A percentile compares a stretch with the other conserved stretches of the same genome.
Evolutionary conservation across 2,329 filamentous ascomycete species (phyloP).

Genomic region (Nannizziopsis barbatae): DNA sequence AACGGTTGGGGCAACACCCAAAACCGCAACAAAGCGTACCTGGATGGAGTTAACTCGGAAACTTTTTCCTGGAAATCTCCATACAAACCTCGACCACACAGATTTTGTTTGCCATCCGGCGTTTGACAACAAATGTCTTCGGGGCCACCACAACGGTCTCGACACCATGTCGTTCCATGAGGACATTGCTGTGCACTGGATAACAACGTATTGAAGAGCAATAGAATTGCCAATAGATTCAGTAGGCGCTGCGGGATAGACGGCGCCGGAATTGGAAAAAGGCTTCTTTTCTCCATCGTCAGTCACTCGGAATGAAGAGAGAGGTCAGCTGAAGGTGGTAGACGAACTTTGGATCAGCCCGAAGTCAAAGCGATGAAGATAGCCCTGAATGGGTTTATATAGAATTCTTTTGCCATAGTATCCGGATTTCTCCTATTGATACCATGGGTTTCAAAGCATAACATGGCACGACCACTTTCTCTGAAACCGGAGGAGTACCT

Average conservation of each 20-base stretch:
- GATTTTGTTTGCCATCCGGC: slow-evolving; percentile 9
- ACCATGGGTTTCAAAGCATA: no score
- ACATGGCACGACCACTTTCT: no score
- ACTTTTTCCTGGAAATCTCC: neutral
- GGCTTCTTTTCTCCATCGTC: no score
- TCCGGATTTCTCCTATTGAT: no score
- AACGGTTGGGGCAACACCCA: slow-evolving; percentile 11
- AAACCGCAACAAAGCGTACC: slow-evolving; percentile 11
- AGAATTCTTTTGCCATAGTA: no score
- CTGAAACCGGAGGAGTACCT: no score
- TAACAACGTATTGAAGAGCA: neutral
- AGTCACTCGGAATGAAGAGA: no score
- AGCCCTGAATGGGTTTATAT: no score
- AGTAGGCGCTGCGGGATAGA: neutral
- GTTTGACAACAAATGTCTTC: slow-evolving; percentile 9
- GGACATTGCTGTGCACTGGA: slow-evolving; percentile 8
- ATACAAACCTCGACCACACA: slow-evolving; percentile 4
- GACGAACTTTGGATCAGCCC: no score
- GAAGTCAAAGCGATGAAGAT: no score
- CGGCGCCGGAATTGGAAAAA: no score
- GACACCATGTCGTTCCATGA: slow-evolving; percentile 10
- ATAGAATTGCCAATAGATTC: neutral
- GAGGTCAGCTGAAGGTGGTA: no score
- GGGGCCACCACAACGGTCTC: slow-evolving; percentile 8
- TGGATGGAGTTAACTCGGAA: neutral